A percentile compares a stretch with the other conserved stretches of the same genome.
Conservation (phyloP, 2,329 filamentous ascomycete species). For the Decorospora gaudefroyi region DNA sequence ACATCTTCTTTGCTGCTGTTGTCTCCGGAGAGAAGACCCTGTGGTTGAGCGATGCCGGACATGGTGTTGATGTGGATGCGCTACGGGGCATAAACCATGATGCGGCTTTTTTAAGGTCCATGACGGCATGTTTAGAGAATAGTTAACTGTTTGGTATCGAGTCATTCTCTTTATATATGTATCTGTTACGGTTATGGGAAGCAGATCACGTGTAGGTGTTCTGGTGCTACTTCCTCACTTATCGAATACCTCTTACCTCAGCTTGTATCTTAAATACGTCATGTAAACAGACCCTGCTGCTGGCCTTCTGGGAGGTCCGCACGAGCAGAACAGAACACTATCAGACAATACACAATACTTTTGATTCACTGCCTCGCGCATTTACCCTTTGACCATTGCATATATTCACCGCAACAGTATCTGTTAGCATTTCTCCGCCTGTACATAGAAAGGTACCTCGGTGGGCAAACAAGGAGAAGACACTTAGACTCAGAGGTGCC, state of each 20-base stretch:
- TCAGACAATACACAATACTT: too few relatives aligned
- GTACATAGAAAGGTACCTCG: too few relatives aligned
- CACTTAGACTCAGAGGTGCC: slow-evolving; percentile 28
- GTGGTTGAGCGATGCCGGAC: slow-evolving; percentile 51
- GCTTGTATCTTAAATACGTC: too few relatives aligned
- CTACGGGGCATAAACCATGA: slow-evolving; percentile 57
- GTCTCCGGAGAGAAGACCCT: slow-evolving; percentile 18
- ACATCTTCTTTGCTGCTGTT: slow-evolving; percentile 5
- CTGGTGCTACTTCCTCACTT: background rate
- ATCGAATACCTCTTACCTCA: too few relatives aligned
- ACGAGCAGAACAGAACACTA: too few relatives aligned
- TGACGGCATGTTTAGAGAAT: slow-evolving; percentile 58
- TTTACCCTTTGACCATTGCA: too few relatives aligned
- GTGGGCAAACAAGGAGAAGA: background rate
- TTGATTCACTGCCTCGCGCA: too few relatives aligned
- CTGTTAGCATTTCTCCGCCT: too few relatives aligned
- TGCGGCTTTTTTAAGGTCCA: slow-evolving; percentile 55
- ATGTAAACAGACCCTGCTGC: too few relatives aligned
- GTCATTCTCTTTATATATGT: too few relatives aligned
- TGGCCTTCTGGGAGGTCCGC: too few relatives aligned
- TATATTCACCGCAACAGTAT: too few relatives aligned
- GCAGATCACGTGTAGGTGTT: background rate
- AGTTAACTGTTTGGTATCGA: slow-evolving; percentile 28
- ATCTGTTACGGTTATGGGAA: background rate
- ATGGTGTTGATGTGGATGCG: slow-evolving; percentile 59